Evolutionary conservation across 2,329 filamentous ascomycete species (phyloP).

Genomic region (Podosphaera xanthii): DNA sequence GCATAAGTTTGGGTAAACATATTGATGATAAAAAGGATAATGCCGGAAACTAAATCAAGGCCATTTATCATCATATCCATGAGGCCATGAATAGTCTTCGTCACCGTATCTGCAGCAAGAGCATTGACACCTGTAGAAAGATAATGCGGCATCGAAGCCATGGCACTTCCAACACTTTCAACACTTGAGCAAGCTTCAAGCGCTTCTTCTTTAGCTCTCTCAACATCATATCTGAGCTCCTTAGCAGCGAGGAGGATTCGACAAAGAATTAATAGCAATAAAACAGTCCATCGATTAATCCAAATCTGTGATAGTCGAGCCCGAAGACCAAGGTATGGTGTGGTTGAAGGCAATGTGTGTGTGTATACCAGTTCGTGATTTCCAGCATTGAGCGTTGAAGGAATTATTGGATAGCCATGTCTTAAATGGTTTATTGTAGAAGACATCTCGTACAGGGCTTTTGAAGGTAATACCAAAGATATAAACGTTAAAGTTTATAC

Average conservation of each 20-base stretch:
- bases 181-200: conserved; percentile 78
- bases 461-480: conserved; percentile 13
- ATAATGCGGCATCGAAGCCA: conserved; percentile 97
- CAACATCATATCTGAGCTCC: conserved; percentile 50
- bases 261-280: conserved; percentile 66
- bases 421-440: conserved; percentile 11
- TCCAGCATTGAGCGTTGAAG: conserved; percentile 14
- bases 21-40: conserved; percentile 81
- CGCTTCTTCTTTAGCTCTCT: conserved; percentile 55
- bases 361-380: conserved; percentile 11
- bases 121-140: conserved; percentile 75
- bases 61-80: conserved; percentile 58
- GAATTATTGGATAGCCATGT: conserved; percentile 17
- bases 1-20: conserved; percentile 76
- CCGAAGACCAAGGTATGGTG: conserved; percentile 77
- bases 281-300: conserved; percentile 92
- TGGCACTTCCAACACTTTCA: conserved; percentile 75
- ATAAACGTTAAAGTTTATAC: conserved; percentile 14
- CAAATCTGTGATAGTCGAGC: conserved; percentile 85
- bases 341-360: conserved; percentile 46
- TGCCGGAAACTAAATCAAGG: conserved; percentile 62
- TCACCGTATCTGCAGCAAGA: conserved; percentile 57
- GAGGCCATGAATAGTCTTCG: conserved; percentile 57
- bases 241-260: conserved; percentile 57
- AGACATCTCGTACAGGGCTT: conserved; percentile 16